Conservation (phyloP, 768 basidiomycete genomes). For the Amanita exitialis region DNA sequence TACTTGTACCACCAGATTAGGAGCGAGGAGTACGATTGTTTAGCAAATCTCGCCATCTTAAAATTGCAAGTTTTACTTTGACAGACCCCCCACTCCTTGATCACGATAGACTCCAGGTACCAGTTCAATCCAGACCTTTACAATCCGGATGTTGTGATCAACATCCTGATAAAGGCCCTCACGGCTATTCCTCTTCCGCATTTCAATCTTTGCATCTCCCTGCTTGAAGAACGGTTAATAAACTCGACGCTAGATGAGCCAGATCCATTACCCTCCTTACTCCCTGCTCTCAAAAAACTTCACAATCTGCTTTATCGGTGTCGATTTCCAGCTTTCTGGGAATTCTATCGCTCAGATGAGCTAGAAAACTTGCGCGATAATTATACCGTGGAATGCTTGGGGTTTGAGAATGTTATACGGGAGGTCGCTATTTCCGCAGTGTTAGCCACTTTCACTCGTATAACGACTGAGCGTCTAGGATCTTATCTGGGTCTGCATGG, state of each 20-base stretch:
- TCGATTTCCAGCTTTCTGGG: conserved; percentile 85
- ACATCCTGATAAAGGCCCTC: conserved; percentile 89
- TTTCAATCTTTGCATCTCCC: conserved; percentile 88
- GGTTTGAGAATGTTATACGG: conserved; percentile 78
- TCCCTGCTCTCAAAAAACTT: conserved; percentile 59
- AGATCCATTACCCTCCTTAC: conserved; percentile 65
- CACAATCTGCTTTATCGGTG: conserved; percentile 71
- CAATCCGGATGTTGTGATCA: conserved; percentile 88
- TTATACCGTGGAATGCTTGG: conserved; percentile 75
- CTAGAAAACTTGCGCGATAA: conserved; percentile 72
- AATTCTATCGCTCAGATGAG: conserved; percentile 56
- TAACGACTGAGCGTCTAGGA: conserved; percentile 54
- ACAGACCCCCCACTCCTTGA: not conserved
- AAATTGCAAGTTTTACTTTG: conserved; percentile 54
- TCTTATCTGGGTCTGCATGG: conserved; percentile 64
- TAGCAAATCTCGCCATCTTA: conserved; percentile 90
- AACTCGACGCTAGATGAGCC: conserved; percentile 60
- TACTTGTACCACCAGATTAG: conserved; percentile 93
- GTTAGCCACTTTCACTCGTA: conserved; percentile 68
- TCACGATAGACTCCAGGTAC: conserved; percentile 43
- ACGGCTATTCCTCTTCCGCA: conserved; percentile 82
- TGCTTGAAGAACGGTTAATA: conserved; percentile 68
- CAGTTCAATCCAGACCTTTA: conserved; percentile 93
- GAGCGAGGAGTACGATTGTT: conserved; percentile 85
- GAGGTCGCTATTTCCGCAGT: conserved; percentile 72